Evolutionary conservation across 768 basidiomycete genomes (phyloP), one percentile per base, ranked within the genome.

Genomic region (Trametes maxima): DNA sequence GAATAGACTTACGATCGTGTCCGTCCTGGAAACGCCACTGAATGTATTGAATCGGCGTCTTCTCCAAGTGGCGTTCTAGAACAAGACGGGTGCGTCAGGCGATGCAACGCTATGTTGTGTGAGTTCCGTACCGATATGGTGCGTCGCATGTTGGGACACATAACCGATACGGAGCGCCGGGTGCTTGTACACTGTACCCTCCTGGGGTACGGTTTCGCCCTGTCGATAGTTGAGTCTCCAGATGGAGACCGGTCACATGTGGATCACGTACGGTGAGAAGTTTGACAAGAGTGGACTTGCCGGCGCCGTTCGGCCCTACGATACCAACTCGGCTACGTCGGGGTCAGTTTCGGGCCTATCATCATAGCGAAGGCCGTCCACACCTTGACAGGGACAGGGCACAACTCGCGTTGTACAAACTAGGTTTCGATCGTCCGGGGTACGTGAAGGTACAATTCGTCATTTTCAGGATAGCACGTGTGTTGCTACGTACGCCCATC

Each of bases 21-120:
- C 95, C 96, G 74, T 97, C 95, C 73, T 98, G 95, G 85, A 95
- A 98, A 68, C 95, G 90, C 95, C 95, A 98, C 78, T 97, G 94
- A 69, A 98, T 97, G 72, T 98, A 98, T 56, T 89, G 90, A 62
- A 95, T 92, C 24, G 96, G 93, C 5, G 95, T 96, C 79, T 98
- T 97, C 76, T 96, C 94, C 45, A 98, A 74, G 78, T 98, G 95
- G 68, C 85, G 89, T 73, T 96, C 93, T 90, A 72, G 62, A 22
- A 37, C 57, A 60, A 22, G 45, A n/a, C 22, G 24, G 11, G 3
- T 46, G 33, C 50, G 59, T 76, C 49, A 72, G 62, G 51, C 49
- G n/a, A 19, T 45, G 40, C 22, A 28, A 35, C 25, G 17, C n/a
- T 47, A 43, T 17, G 28, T 10, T 11, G 42, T n/a, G 59, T 45